A percentile compares a stretch with the other conserved stretches of the same genome.
Conservation (phyloP, 2,329 filamentous ascomycete species). For the Clarireedia monteithiana region DNA sequence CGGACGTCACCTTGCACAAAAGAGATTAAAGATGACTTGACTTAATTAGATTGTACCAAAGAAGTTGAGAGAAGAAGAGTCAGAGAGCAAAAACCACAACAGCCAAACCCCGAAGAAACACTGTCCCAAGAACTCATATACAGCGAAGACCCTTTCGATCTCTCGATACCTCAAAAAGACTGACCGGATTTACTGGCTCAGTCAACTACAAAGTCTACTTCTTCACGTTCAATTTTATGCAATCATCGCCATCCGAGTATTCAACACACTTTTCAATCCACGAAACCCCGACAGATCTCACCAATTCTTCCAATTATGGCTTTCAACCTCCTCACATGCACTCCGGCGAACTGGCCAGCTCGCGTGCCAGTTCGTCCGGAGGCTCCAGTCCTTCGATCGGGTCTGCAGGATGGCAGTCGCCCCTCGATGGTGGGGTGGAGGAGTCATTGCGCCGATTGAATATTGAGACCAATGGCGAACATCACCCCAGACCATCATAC, state of each 20-base stretch:
- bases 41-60: neutral
- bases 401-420: constrained; percentile 1
- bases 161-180: constrained; percentile 14
- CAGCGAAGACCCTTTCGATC: too few species aligned
- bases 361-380: constrained; percentile 11
- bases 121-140: neutral
- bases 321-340: constrained; percentile 37
- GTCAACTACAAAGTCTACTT: constrained; percentile 20
- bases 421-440: constrained; percentile 37
- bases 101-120: neutral
- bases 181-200: constrained; percentile 30
- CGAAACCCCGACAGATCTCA: constrained; percentile 30
- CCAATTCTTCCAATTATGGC: constrained; percentile 49
- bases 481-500: constrained; percentile 25
- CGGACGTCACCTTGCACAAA: neutral
- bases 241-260: constrained; percentile 46
- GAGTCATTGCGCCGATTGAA: constrained; percentile 48
- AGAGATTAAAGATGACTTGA: neutral
- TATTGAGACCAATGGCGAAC: constrained; percentile 23
- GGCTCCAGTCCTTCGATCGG: constrained; percentile 20
- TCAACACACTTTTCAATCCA: constrained; percentile 35
- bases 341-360: constrained; percentile 30
- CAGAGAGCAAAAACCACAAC: neutral
- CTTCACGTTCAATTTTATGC: constrained; percentile 50
- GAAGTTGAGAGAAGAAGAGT: neutral